phyloP scores from a whole-genome alignment of 257 asterid species.

The Gentiana dahurica region DNA sequence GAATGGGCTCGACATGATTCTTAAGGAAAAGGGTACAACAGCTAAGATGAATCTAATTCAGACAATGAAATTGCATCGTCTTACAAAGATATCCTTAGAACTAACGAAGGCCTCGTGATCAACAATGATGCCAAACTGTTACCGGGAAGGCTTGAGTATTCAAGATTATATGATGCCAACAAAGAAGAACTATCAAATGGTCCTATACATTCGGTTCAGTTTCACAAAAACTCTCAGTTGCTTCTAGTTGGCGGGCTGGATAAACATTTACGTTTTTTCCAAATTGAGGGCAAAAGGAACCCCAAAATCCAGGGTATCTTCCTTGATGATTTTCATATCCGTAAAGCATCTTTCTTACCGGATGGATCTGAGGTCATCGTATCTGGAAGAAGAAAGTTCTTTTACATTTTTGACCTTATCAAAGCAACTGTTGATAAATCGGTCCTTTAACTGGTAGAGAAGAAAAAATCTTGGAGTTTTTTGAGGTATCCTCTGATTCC shows the following conservation, averaged over 20 bases:
- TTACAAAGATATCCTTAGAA: conserved; percentile 45
- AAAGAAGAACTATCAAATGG: conserved; percentile 49
- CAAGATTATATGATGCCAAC: conserved; percentile 73
- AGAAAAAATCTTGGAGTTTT: conserved; percentile 88
- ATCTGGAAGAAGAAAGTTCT: conserved; percentile 83
- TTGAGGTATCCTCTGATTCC: conserved; percentile 93
- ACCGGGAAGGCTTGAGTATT: conserved; percentile 69
- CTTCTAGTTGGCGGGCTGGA: conserved; percentile 93
- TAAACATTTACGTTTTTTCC: conserved; percentile 62
- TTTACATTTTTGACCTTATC: conserved; percentile 68
- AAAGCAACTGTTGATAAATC: conserved; percentile 60
- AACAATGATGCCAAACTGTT: conserved; percentile 44
- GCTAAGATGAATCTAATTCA: conserved; percentile 56
- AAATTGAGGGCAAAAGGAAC: conserved; percentile 82
- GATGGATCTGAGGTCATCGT: conserved; percentile 80
- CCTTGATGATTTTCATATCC: conserved; percentile 71
- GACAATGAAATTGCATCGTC: conserved; percentile 22
- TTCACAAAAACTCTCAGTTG: conserved; percentile 80
- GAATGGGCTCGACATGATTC: conserved; percentile 67
- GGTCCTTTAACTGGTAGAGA: conserved; percentile 86
- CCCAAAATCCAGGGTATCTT: conserved; percentile 67
- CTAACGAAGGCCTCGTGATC: conserved; percentile 57
- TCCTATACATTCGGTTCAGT: conserved; percentile 69
- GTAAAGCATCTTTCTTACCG: conserved; percentile 76
- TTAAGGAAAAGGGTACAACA: conserved; percentile 21